A percentile compares a stretch with the other conserved stretches of the same genome.
phyloP scores from a whole-genome alignment of 2,329 filamentous ascomycete genomes.

The Ploettnerulaceae sp. region DNA sequence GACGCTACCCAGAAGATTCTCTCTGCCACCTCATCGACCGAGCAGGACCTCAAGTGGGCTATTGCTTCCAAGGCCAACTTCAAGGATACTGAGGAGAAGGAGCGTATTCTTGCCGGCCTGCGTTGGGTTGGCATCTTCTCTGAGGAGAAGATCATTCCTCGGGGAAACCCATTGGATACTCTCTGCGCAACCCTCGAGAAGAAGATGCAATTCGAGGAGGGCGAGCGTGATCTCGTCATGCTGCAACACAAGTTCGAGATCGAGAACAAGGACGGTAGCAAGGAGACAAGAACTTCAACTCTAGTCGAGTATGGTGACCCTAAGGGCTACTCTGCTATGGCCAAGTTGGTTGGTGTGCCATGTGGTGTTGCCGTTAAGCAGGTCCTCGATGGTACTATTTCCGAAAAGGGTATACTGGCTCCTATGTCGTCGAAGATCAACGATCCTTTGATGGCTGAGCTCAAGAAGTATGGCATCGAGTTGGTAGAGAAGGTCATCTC shows the following conservation, averaged over 20 bases:
- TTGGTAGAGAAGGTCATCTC: slow-evolving; percentile 63
- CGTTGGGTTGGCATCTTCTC: slow-evolving; percentile 69
- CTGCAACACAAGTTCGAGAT: slow-evolving; percentile 81
- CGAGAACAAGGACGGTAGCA: slow-evolving; percentile 72
- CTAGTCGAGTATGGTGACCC: slow-evolving; percentile 78
- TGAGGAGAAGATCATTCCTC: slow-evolving; percentile 62
- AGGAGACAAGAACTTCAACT: slow-evolving; percentile 74
- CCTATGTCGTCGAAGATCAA: slow-evolving; percentile 70
- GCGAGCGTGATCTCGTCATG: slow-evolving; percentile 80
- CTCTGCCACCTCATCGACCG: slow-evolving; percentile 58
- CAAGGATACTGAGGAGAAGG: slow-evolving; percentile 59
- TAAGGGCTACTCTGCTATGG: slow-evolving; percentile 77
- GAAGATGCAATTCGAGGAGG: slow-evolving; percentile 84
- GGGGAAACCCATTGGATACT: slow-evolving; percentile 81
- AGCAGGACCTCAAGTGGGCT: slow-evolving; percentile 66
- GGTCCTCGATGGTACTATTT: slow-evolving; percentile 70
- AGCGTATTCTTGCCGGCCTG: slow-evolving; percentile 65
- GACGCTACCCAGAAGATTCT: slow-evolving; percentile 77
- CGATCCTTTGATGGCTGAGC: slow-evolving; percentile 68
- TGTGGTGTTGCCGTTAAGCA: slow-evolving; percentile 71
- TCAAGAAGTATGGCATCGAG: slow-evolving; percentile 71
- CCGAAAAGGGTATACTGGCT: slow-evolving; percentile 68
- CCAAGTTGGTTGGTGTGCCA: slow-evolving; percentile 72
- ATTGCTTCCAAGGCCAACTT: slow-evolving; percentile 75
- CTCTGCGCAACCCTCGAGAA: slow-evolving; percentile 82